These are phyloP conservation scores for Aspergillus egyptiacus DNA, from an alignment of 495 filamentous ascomycete genomes.

Conservation along the genomic window DNA sequence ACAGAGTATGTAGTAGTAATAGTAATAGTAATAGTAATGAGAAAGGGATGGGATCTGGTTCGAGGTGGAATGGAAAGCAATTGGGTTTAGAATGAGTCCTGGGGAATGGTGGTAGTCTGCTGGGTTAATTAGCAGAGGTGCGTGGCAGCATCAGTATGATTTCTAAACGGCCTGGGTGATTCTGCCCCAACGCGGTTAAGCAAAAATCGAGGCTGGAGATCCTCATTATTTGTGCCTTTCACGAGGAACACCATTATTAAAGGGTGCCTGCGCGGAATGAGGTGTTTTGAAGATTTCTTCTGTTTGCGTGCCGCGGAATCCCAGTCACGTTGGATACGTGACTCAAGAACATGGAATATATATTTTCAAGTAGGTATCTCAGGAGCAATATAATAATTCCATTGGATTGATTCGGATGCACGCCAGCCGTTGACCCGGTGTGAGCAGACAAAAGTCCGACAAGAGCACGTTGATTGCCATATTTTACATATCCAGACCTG, in stretches of 20 bases:
- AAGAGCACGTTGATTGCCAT: too few relatives aligned
- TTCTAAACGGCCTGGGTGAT: conserved; percentile 9
- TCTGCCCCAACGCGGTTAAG: conserved; percentile 13
- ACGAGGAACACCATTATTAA: conserved; percentile 5
- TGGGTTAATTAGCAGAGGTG: conserved; percentile 2
- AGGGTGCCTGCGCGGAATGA: conserved; percentile 7
- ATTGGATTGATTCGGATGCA: too few relatives aligned
- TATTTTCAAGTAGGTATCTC: neutral
- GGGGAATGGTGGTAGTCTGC: neutral
- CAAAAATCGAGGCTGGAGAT: neutral
- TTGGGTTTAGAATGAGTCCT: neutral
- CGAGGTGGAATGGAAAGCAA: neutral
- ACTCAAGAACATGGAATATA: neutral
- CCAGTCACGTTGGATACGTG: neutral
- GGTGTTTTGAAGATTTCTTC: neutral
- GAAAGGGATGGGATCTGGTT: too few relatives aligned
- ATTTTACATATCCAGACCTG: too few relatives aligned
- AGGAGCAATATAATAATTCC: too few relatives aligned
- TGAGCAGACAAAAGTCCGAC: conserved; percentile 3
- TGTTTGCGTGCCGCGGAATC: neutral
- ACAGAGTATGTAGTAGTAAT: too few relatives aligned
- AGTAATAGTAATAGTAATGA: too few relatives aligned
- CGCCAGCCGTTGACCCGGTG: conserved; percentile 8
- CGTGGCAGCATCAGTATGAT: conserved; percentile 22
- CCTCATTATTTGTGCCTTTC: neutral